A percentile compares a stretch with the other conserved stretches of the same genome.
These are phyloP conservation scores for Pinus taeda DNA, from an alignment of 75 land plant species.

Conservation along the genomic window DNA sequence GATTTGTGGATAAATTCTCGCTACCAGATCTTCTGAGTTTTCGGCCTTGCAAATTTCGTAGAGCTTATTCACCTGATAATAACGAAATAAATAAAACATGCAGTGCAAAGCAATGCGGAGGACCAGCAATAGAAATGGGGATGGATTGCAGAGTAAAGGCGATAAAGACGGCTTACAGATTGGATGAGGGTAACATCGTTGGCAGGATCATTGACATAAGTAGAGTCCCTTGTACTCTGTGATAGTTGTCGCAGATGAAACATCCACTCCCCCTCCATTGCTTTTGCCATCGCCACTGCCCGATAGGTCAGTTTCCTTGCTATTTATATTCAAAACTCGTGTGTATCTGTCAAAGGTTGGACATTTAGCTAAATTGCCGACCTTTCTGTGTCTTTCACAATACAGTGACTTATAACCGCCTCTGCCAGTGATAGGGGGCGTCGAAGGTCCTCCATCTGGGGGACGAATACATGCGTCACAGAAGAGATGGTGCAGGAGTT, in stretches of 20 bases:
- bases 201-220: conserved; percentile 37
- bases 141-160: background rate
- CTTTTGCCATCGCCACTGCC: background rate
- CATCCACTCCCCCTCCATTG: conserved; percentile 42
- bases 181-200: conserved; percentile 46
- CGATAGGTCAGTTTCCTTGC: no score
- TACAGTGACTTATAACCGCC: no score
- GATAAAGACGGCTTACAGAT: conserved; percentile 19
- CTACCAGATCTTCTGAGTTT: conserved; percentile 74
- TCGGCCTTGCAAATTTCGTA: conserved; percentile 70
- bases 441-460: no score
- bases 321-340: no score
- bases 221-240: conserved; percentile 43
- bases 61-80: conserved; percentile 63
- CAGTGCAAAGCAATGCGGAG: background rate
- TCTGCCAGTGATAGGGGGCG: no score
- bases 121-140: background rate
- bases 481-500: no score
- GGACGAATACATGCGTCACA: no score
- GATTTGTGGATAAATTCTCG: conserved; percentile 71
- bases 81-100: conserved; percentile 1
- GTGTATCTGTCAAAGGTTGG: no score
- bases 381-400: no score
- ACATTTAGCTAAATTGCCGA: no score
- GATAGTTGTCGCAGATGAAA: conserved; percentile 53